Base-by-base conservation (phyloP, 2,329 filamentous ascomycete species). In the Talaromyces sp. region DNA sequence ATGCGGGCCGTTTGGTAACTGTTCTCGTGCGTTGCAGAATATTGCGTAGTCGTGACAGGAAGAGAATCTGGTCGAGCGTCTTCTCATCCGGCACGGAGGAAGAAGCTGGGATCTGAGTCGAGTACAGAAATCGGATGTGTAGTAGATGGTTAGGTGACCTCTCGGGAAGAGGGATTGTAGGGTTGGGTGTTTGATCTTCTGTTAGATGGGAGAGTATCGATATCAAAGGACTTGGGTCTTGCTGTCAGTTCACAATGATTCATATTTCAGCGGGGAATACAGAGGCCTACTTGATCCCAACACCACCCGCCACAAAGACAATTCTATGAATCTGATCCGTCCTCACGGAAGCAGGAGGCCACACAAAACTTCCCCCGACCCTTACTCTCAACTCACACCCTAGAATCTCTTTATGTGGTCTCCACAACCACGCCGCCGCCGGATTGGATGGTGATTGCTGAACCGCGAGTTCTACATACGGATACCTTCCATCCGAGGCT, bases 351-450 rank as follows among this genome's bases (percentile, higher is more conserved):
- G 69, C 69, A 1, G 81, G 91, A 0, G 93, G 93, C 82, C 89
- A 96, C 3, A 89, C 84, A 72, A 97, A 97, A 69, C 87, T 89
- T 0, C 93, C 93, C 1, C 93, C 93, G 1, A 95, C 86, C 35
- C 92, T 85, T 35, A 96, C 87, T 1, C 78, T 79, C 15, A 96
- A 77, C 59, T 83, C 78, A 11, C 81, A 78, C 1, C 85, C 84
- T 2, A 90, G 68, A 60, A 95, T 87, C 11, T 86, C 77, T 1
- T 79, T 72, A 2, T 72, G 68, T 0, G 84, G 78, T 54, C 80
- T 83, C 90, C 90, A 96, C 5, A 96, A 83, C 88, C 90, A 96
- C 59, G 86, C 86, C 0, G 91, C 91, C 0, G 90, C 83, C 0
- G 90, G 89, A 70, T 93, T 96, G 1, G 80, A 78, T 0, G 88